These are phyloP conservation scores for Barbarea vulgaris DNA, from an alignment of 345 rosid species.

Conservation along the genomic window DNA sequence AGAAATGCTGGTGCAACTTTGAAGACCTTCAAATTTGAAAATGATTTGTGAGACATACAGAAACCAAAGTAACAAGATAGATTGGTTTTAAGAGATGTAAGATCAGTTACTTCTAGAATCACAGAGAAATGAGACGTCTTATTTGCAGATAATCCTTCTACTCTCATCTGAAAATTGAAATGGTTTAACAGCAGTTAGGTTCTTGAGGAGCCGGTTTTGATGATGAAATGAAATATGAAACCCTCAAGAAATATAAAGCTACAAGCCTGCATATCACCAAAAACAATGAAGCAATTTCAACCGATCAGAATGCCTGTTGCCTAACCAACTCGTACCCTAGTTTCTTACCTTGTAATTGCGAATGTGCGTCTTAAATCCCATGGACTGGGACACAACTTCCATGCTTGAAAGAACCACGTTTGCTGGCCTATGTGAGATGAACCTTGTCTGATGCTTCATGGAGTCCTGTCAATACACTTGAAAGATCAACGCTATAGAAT, in stretches of 20 bases:
- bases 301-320: not conserved
- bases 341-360: slow-evolving; percentile 84
- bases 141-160: slow-evolving; percentile 81
- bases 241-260: not conserved
- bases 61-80: not conserved
- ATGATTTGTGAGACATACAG: not conserved
- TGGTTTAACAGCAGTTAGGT: not conserved
- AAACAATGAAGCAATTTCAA: not conserved
- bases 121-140: slow-evolving; percentile 75
- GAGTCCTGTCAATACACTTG: slow-evolving; percentile 59
- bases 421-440: slow-evolving; percentile 85
- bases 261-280: not conserved
- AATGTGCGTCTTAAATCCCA: slow-evolving; percentile 97
- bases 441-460: slow-evolving; percentile 78
- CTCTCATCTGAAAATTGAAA: slow-evolving; percentile 73
- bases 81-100: slow-evolving; percentile 10
- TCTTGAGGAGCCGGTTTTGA: not conserved
- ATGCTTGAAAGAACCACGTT: slow-evolving; percentile 84
- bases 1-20: slow-evolving; percentile 88
- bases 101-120: slow-evolving; percentile 65
- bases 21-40: slow-evolving; percentile 55
- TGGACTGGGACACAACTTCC: slow-evolving; percentile 98
- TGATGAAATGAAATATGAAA: not conserved
- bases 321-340: not conserved
- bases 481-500: not conserved